phyloP scores from a whole-genome alignment of 768 basidiomycete genomes.

The Pleurotus tuoliensis region DNA sequence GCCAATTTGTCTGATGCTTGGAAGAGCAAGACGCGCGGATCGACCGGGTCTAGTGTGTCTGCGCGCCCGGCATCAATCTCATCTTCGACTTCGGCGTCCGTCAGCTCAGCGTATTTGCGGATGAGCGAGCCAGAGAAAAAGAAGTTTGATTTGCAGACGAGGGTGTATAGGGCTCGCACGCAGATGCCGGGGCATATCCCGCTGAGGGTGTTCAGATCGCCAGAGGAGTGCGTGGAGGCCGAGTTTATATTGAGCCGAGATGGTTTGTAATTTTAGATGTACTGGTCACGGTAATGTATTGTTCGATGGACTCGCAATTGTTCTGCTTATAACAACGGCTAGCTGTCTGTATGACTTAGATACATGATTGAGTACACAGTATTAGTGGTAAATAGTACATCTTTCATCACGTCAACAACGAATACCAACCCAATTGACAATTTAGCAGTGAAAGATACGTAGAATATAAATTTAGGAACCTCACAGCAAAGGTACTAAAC shows the following conservation, averaged over 20 bases:
- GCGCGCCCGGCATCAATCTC: slow-evolving; percentile 1
- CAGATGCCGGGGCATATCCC: slow-evolving; percentile 53
- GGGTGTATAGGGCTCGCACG: slow-evolving; percentile 60
- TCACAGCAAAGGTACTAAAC: too few species aligned
- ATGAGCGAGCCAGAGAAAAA: slow-evolving; percentile 53
- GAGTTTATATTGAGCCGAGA: slow-evolving; percentile 34
- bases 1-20: background rate
- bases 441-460: slow-evolving; percentile 6
- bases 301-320: too few species aligned
- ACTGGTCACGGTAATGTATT: too few species aligned
- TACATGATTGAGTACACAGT: too few species aligned
- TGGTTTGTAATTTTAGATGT: slow-evolving; percentile 5
- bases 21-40: background rate
- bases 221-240: slow-evolving; percentile 67
- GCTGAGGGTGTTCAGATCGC: slow-evolving; percentile 64
- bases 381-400: too few species aligned
- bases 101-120: slow-evolving; percentile 1
- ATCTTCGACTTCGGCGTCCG: slow-evolving; percentile 1
- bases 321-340: too few species aligned
- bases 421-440: background rate
- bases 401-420: too few species aligned
- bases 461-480: too few species aligned
- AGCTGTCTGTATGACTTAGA: too few species aligned
- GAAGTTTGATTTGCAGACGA: slow-evolving; percentile 54
- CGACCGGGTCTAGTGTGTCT: background rate